Conservation (phyloP, 1,284 basidiomycete species). For the Tilletia walkeri region DNA sequence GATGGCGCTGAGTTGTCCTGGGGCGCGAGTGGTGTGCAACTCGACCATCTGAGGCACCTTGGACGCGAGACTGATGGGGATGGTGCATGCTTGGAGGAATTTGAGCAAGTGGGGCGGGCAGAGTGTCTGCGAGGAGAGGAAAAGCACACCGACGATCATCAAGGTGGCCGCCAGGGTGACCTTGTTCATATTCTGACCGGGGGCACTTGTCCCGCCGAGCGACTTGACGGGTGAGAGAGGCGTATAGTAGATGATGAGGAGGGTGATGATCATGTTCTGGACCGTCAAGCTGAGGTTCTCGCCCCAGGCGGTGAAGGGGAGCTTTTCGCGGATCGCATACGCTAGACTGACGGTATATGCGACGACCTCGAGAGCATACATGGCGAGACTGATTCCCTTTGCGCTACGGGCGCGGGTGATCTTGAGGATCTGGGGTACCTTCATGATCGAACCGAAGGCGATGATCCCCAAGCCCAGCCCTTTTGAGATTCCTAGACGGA, state of each 20-base stretch:
- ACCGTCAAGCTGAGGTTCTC: slow-evolving; percentile 53
- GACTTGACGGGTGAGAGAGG: slow-evolving; percentile 32
- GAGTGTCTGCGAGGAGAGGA: slow-evolving; percentile 39
- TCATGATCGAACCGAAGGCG: slow-evolving; percentile 88
- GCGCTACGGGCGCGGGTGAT: slow-evolving; percentile 67
- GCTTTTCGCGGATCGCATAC: slow-evolving; percentile 76
- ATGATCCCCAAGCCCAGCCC: slow-evolving; percentile 89
- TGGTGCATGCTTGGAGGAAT: slow-evolving; percentile 47
- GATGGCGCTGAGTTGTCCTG: slow-evolving; percentile 51
- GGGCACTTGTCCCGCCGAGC: slow-evolving; percentile 28
- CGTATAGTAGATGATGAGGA: slow-evolving; percentile 47
- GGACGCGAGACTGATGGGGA: slow-evolving; percentile 51
- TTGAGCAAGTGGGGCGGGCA: slow-evolving; percentile 36
- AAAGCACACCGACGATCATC: slow-evolving; percentile 77
- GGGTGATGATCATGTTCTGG: slow-evolving; percentile 53
- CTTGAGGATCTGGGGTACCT: slow-evolving; percentile 77
- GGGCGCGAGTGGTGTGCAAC: slow-evolving; percentile 45
- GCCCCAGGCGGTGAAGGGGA: slow-evolving; percentile 93
- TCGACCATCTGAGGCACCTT: slow-evolving; percentile 55
- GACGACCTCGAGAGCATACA: slow-evolving; percentile 66
- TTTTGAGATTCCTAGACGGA: slow-evolving; percentile 89
- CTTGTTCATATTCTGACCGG: slow-evolving; percentile 22
- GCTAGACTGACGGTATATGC: slow-evolving; percentile 77
- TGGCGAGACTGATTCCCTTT: slow-evolving; percentile 69
- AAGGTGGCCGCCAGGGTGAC: slow-evolving; percentile 66